Evolutionary conservation across 305 asterid genomes (phyloP).

Genomic region (Solanum hybrid): DNA sequence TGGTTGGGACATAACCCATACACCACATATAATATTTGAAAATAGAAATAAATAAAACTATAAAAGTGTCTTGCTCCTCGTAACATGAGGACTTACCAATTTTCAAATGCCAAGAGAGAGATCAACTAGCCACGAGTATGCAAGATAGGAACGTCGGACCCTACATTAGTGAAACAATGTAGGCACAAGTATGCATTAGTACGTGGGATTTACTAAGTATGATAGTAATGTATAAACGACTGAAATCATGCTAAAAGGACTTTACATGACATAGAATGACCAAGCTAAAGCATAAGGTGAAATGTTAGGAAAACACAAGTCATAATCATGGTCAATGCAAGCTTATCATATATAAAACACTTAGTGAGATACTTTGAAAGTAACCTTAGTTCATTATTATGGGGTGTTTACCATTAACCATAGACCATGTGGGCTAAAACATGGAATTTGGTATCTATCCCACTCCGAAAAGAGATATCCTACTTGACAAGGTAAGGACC

Average conservation of each 20-base stretch:
- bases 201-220: no score
- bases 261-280: background rate
- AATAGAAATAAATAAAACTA: no score
- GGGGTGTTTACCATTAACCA: background rate
- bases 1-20: background rate
- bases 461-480: background rate
- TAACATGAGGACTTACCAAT: background rate
- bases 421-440: background rate
- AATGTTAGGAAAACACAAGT: background rate
- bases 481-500: background rate
- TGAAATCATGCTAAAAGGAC: background rate
- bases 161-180: background rate
- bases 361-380: background rate
- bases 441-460: background rate
- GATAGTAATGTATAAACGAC: background rate
- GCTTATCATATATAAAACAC: background rate
- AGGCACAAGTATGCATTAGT: background rate
- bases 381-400: background rate
- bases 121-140: background rate
- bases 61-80: background rate
- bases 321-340: background rate
- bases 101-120: background rate
- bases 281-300: background rate
- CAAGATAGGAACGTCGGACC: background rate
- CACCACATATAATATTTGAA: background rate